A percentile compares a stretch with the other conserved stretches of the same genome.
phyloP scores from a whole-genome alignment of 495 filamentous ascomycete species.

The Astrothelium macrocarpum region DNA sequence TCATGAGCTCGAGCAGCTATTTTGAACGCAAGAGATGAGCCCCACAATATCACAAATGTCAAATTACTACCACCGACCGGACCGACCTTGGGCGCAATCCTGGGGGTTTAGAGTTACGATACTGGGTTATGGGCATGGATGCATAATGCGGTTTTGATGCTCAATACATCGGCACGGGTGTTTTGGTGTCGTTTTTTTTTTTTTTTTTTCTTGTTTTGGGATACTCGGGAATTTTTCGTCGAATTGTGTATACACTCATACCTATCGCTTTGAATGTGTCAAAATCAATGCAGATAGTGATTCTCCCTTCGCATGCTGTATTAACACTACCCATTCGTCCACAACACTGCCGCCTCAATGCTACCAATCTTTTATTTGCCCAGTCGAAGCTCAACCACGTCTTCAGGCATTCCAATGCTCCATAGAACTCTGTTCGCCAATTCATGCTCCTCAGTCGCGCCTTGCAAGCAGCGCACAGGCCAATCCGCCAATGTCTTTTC shows the following conservation, averaged over 20 bases:
- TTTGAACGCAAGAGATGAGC: conserved; percentile 79
- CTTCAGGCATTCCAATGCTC: not conserved
- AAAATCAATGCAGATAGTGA: no score
- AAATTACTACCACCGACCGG: no score
- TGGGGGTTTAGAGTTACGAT: no score
- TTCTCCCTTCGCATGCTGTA: no score
- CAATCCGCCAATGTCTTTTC: not conserved
- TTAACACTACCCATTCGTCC: not conserved
- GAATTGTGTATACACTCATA: not conserved
- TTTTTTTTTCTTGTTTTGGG: not conserved
- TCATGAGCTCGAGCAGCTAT: conserved; percentile 75
- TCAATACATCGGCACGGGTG: no score
- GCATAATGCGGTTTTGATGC: no score
- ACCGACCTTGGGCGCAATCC: no score
- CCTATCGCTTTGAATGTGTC: not conserved
- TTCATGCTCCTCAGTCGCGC: not conserved
- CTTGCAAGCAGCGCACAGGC: not conserved
- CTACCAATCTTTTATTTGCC: not conserved
- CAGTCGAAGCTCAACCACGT: not conserved
- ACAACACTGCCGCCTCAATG: not conserved
- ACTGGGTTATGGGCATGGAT: no score
- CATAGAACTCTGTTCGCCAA: not conserved
- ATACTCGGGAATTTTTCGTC: not conserved
- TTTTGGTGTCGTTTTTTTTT: no score
- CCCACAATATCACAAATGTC: not conserved